Evolutionary conservation across 129 eudicot species (phyloP).

Genomic region (Pseudognaphalium luteoalbum): DNA sequence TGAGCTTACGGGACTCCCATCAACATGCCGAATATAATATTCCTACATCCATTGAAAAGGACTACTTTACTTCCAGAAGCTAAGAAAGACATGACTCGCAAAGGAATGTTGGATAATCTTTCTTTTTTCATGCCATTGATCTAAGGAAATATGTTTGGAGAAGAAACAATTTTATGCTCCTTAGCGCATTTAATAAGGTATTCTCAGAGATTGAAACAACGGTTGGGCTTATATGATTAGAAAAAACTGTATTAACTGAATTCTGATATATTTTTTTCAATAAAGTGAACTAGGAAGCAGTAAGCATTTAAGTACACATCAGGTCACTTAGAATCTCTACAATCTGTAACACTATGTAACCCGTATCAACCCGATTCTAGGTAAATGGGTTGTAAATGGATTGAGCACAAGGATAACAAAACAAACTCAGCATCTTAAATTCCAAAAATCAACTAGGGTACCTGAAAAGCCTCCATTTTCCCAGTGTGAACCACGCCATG

Average conservation of each 20-base stretch:
- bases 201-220: background rate
- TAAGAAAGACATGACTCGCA: background rate
- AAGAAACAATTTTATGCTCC: background rate
- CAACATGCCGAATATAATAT: conserved; percentile 84
- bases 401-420: background rate
- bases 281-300: background rate
- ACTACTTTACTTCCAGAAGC: background rate
- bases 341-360: too few relatives aligned
- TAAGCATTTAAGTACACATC: too few relatives aligned
- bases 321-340: too few relatives aligned
- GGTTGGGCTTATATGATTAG: background rate
- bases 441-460: conserved; percentile 16
- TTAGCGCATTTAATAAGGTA: background rate
- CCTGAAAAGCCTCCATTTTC: conserved; percentile 89
- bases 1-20: conserved; percentile 82
- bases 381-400: too few relatives aligned
- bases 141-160: background rate
- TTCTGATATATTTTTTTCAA: too few relatives aligned
- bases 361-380: too few relatives aligned
- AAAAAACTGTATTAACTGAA: too few relatives aligned
- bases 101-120: background rate
- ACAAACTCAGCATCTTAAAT: background rate
- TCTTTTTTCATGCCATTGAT: background rate
- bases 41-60: conserved; percentile 49
- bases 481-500: conserved; percentile 93